Evolutionary conservation across 441 rosid species (phyloP), one percentile per base, ranked within the genome.

Genomic region (Rhodomyrtus psidioides): DNA sequence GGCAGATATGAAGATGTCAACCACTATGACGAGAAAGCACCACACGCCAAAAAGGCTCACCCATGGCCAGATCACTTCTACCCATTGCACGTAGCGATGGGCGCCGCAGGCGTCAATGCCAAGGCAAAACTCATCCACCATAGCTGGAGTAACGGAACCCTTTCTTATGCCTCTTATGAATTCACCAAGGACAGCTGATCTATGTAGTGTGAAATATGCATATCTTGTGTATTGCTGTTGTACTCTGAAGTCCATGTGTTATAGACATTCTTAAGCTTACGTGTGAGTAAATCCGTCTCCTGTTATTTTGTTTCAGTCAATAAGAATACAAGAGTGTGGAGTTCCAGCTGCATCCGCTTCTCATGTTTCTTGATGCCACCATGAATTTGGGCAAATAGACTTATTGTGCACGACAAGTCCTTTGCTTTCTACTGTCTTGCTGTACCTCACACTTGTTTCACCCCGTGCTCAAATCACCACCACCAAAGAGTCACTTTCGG

Each of bases 31-130:
- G 89, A 83, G 84, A 94, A 89, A 87, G 98, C 98, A 60, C 98
- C 99, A 0, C 86, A 95, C 21, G 94, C 95, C n/a, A 96, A 93
- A 85, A 88, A 6, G 90, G 97, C 98, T 70, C 99, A 97, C 86
- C 99, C 99, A 12, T 89, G 89, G 91, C 99, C 98, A 0, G 99
- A 96, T 79, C 99, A 96, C 92, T 93, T 97, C 58, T 95, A 94
- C 62, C 99, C 99, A 7, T 89, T 97, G 91, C 99, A 96, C 5
- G 97, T 96, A 5, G 99, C 96, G 10, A 90, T 97, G 91, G 99
- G 99, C 19, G 99, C 99, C 9, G 97, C 98, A 0, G 99, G 97
- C 28, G 94, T 86, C 81, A 85, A 88, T 83, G 88, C 97, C n/a
- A 93, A 95, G 88, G 96, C 96, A 17, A 89, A 92, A 90, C 97